Percentiles rank a stretch among this genome's conserved stretches.
These are phyloP conservation scores for Elongisporangium prolatum DNA, from an alignment of 352 stramenopile species.

Conservation along the genomic window DNA sequence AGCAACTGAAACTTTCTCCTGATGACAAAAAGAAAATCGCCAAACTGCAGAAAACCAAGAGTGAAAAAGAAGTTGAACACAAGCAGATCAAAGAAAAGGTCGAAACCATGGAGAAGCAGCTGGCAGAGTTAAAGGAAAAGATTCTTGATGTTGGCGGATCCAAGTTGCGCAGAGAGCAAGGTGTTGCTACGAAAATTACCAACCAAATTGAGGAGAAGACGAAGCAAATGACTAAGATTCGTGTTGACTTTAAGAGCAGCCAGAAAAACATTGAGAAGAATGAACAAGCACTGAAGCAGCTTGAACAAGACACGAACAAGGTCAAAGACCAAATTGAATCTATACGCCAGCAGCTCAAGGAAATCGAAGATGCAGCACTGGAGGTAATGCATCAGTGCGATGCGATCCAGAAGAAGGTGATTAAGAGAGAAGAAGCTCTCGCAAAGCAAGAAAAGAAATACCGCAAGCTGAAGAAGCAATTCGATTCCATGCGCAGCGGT, in stretches of 20 bases:
- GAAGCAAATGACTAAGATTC: conserved; percentile 86
- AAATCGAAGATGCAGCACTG: conserved; percentile 91
- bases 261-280: conserved; percentile 82
- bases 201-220: conserved; percentile 87
- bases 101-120: conserved; percentile 63
- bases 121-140: conserved; percentile 91
- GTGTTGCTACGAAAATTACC: conserved; percentile 74
- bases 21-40: conserved; percentile 86
- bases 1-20: conserved; percentile 83
- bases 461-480: conserved; percentile 85
- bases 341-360: conserved; percentile 86
- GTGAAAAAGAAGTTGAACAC: conserved; percentile 88
- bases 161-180: conserved; percentile 93
- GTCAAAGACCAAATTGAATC: conserved; percentile 72
- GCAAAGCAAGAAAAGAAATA: conserved; percentile 77
- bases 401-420: conserved; percentile 83
- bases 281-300: conserved; percentile 44
- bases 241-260: conserved; percentile 77
- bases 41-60: conserved; percentile 79
- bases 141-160: conserved; percentile 94
- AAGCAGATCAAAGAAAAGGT: conserved; percentile 58
- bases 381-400: conserved; percentile 91
- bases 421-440: conserved; percentile 79
- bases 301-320: conserved; percentile 76
- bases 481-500: conserved; percentile 86